phyloP scores from a whole-genome alignment of 2,329 filamentous ascomycete genomes.

The Talaromyces sp. region DNA sequence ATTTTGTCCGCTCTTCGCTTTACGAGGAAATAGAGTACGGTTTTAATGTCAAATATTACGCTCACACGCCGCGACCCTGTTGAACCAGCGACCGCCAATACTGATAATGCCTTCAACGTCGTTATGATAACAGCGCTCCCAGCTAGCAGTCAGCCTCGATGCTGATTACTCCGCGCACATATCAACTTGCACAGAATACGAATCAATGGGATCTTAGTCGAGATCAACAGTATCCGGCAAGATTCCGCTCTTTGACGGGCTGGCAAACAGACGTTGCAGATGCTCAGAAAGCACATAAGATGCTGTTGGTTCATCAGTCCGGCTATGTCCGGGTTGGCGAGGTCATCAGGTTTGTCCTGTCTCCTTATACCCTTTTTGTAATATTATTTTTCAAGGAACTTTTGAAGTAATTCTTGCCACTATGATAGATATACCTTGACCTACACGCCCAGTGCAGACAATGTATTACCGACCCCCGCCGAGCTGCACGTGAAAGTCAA shows the following conservation, averaged over 20 bases:
- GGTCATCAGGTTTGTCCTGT: slow-evolving; percentile 66
- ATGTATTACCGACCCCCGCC: slow-evolving; percentile 79
- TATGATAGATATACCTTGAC: slow-evolving; percentile 66
- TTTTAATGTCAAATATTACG: not conserved
- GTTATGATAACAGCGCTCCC: not conserved
- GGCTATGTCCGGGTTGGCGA: slow-evolving; percentile 93
- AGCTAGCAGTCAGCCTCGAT: slow-evolving; percentile 23
- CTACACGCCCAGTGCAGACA: slow-evolving; percentile 83
- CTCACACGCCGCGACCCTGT: not conserved
- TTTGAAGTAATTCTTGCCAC: not conserved
- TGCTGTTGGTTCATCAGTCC: slow-evolving; percentile 87
- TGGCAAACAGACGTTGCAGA: slow-evolving; percentile 25
- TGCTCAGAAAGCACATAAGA: slow-evolving; percentile 37
- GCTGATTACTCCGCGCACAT: slow-evolving; percentile 40
- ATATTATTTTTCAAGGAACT: not conserved
- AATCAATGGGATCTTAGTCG: slow-evolving; percentile 21
- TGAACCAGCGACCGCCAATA: not conserved
- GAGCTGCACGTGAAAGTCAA: slow-evolving; percentile 80
- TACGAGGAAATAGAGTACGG: not conserved
- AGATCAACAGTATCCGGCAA: slow-evolving; percentile 18
- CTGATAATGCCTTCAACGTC: not conserved
- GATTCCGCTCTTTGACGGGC: slow-evolving; percentile 29
- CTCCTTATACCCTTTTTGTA: not conserved
- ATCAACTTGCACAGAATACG: slow-evolving; percentile 35
- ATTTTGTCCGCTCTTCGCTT: not conserved